Evolutionary conservation across 2,329 filamentous ascomycete genomes (phyloP), one percentile per base, ranked within the genome.

Genomic region (Didymella glomerata): DNA sequence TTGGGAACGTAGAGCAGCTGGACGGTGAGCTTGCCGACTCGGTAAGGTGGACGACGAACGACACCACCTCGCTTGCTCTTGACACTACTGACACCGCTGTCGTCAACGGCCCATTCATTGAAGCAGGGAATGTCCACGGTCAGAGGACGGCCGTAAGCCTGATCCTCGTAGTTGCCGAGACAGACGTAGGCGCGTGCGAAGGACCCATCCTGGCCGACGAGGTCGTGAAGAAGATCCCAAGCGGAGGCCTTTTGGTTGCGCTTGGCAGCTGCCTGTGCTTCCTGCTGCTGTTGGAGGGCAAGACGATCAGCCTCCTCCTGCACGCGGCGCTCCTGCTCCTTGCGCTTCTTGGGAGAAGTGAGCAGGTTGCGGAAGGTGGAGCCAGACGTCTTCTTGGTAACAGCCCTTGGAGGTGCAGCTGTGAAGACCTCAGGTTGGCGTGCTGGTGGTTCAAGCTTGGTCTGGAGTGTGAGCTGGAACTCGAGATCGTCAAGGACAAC

Each of bases 401-500:
- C 79, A 68, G 83, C 76, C 75, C 92, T 94, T 2, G 90, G 87
- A 3, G 88, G 79, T 1, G 84, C 74, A 45, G 75, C 71, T 25
- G 78, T 72, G 34, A 76, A 61, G 2, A 55, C 51, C 30, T 60
- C 51, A 25, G 57, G 57, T 44, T 68, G 65, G 61, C 78, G 77
- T 20, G 90, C 84, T 25, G 89, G 87, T 6, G 91, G 91, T 72
- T 93, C 91, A 66, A 98, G 84, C 81, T 97, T 97, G 65, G 96
- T 96, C 67, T 97, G 96, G 14, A 99, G 85, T 0, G 95, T 98
- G 38, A 99, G 86, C 78, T 99, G 95, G 80, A 99, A 99, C 77
- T 99, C 95, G n/a, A 99, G 87, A 69, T 99, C 95, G 68, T 97
- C 95, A 48, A 96, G 89, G 25, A 99, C 95, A 30, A 98, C 93